Percentiles rank a stretch among this genome's conserved stretches.
phyloP scores from a whole-genome alignment of 1,284 basidiomycete genomes.

The Leccinum pachyderme region DNA sequence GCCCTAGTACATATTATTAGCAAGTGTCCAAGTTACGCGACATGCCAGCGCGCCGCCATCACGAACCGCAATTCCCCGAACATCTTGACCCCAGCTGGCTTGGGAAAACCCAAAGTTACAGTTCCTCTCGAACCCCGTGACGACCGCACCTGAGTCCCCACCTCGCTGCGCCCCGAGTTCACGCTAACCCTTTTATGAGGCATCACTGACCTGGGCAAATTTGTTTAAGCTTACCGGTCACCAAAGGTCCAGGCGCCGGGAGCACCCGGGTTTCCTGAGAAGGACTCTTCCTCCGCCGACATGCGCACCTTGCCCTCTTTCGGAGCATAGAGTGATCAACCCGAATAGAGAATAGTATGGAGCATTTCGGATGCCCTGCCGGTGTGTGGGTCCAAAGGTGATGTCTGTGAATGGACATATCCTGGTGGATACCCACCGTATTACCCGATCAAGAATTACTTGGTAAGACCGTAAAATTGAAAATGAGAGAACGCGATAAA shows the following conservation, averaged over 20 bases:
- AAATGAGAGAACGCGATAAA: background rate
- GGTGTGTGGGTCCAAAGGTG: background rate
- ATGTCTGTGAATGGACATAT: background rate
- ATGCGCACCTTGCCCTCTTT: background rate
- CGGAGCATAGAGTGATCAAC: background rate
- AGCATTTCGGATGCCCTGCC: background rate
- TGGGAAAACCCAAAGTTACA: background rate
- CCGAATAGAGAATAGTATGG: background rate
- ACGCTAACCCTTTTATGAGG: background rate
- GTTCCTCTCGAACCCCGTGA: background rate
- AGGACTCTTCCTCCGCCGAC: background rate
- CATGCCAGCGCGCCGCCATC: background rate
- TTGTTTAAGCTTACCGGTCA: no score
- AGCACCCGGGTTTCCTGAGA: constrained; percentile 1
- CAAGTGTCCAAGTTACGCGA: background rate
- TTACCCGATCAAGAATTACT: constrained; percentile 5
- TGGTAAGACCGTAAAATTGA: background rate
- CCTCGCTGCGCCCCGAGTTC: background rate
- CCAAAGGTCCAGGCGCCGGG: background rate
- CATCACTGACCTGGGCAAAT: no score
- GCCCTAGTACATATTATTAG: background rate
- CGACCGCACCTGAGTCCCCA: background rate
- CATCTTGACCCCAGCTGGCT: background rate
- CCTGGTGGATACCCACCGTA: background rate
- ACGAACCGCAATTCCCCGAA: background rate